Conservation (phyloP, 1,284 basidiomycete genomes). For the Ceratobasidium sp. region DNA sequence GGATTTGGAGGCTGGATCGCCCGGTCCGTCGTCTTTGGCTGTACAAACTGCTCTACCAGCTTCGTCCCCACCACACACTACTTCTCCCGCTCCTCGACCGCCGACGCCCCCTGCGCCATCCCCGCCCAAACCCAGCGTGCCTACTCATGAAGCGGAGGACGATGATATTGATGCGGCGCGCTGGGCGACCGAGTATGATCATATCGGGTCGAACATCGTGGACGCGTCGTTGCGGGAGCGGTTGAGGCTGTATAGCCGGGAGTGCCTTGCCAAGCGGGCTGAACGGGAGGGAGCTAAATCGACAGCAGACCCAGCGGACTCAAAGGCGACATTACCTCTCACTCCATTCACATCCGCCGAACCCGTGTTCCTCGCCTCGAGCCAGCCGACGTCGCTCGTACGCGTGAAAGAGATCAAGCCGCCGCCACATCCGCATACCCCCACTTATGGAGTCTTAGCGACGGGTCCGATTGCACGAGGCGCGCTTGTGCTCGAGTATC, state of each 20-base stretch:
- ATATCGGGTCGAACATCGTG: constrained; percentile 40
- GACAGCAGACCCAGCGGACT: no score
- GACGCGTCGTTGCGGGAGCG: constrained; percentile 38
- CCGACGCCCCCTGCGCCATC: constrained; percentile 23
- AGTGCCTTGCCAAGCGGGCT: constrained; percentile 25
- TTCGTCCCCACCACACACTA: background rate
- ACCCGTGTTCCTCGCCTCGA: constrained; percentile 39
- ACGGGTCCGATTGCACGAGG: constrained; percentile 56
- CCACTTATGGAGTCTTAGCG: constrained; percentile 58
- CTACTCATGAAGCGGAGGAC: constrained; percentile 13
- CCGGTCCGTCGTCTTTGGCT: no score
- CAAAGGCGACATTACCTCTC: background rate
- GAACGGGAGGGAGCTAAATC: constrained; percentile 9
- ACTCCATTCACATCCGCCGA: constrained; percentile 35
- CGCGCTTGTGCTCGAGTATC: constrained; percentile 56
- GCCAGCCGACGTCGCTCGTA: constrained; percentile 32
- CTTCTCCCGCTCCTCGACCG: constrained; percentile 19
- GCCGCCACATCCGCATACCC: constrained; percentile 27
- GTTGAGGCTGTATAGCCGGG: constrained; percentile 18
- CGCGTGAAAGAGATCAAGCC: constrained; percentile 45
- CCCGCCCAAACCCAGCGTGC: constrained; percentile 19
- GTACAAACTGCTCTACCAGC: no score
- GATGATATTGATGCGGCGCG: constrained; percentile 40
- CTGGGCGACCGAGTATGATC: constrained; percentile 42
- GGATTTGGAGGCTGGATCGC: no score